A percentile compares a stretch with the other conserved stretches of the same genome.
These are phyloP conservation scores for Diaporthe ampelina DNA, from an alignment of 2,329 filamentous ascomycete genomes.

Conservation along the genomic window DNA sequence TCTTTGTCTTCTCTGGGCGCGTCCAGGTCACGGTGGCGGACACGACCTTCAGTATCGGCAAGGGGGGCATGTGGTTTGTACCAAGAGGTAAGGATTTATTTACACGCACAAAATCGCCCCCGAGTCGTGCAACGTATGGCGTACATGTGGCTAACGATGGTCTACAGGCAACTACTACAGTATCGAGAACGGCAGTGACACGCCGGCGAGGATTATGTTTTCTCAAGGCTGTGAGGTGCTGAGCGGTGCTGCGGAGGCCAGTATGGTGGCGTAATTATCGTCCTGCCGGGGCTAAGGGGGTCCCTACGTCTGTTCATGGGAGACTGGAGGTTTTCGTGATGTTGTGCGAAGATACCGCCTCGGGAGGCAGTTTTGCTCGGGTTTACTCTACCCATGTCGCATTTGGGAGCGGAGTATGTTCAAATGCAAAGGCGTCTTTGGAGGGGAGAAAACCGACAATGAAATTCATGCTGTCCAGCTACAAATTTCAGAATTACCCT, in stretches of 20 bases:
- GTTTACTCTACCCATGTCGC: slow-evolving; percentile 14
- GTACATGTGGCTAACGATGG: slow-evolving; percentile 1
- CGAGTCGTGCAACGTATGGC: no score
- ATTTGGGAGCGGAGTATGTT: slow-evolving; percentile 28
- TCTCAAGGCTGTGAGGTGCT: slow-evolving; percentile 82
- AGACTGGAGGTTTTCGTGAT: neutral
- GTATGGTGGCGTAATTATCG: slow-evolving; percentile 34
- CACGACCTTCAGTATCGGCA: slow-evolving; percentile 83
- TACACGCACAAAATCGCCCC: neutral
- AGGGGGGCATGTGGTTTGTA: slow-evolving; percentile 93
- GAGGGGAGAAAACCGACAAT: slow-evolving; percentile 13
- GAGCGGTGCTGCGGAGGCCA: slow-evolving; percentile 46
- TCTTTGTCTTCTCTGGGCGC: slow-evolving; percentile 88
- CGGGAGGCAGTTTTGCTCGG: neutral
- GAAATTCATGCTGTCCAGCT: neutral
- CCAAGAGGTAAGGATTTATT: slow-evolving; percentile 84
- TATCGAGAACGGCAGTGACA: slow-evolving; percentile 84
- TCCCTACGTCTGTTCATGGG: neutral
- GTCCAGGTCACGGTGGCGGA: slow-evolving; percentile 85
- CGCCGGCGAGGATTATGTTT: slow-evolving; percentile 87
- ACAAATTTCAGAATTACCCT: neutral
- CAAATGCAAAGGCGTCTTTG: slow-evolving; percentile 16
- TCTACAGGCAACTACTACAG: slow-evolving; percentile 89
- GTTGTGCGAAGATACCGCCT: slow-evolving; percentile 13
- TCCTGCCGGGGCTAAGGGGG: neutral